Conservation (phyloP, 2,329 filamentous ascomycete genomes). For the Coniochaeta sp. region DNA sequence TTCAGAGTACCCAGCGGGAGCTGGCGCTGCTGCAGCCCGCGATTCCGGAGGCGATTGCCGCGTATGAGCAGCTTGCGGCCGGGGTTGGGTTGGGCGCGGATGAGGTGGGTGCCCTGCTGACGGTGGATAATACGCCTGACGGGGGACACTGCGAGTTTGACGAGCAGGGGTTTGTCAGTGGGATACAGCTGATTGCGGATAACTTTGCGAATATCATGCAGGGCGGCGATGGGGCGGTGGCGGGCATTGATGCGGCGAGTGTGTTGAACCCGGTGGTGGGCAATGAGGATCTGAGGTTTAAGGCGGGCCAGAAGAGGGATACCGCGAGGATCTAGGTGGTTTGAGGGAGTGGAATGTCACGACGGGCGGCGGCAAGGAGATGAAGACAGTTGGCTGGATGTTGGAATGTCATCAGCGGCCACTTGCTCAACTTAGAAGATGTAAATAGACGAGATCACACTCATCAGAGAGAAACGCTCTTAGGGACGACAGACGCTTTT, state of each 20-base stretch:
- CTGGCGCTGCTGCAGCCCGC: slow-evolving; percentile 37
- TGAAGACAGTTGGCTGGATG: background rate
- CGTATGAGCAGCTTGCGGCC: slow-evolving; percentile 41
- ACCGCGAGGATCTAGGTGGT: background rate
- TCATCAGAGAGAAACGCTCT: too few relatives aligned
- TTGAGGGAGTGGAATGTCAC: background rate
- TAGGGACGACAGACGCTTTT: too few relatives aligned
- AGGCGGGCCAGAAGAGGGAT: slow-evolving; percentile 2
- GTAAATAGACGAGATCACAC: too few relatives aligned
- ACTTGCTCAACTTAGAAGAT: too few relatives aligned
- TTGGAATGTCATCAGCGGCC: too few relatives aligned
- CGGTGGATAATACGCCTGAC: slow-evolving; percentile 46
- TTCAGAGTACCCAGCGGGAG: slow-evolving; percentile 47
- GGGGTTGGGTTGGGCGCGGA: slow-evolving; percentile 32
- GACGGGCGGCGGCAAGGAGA: too few relatives aligned
- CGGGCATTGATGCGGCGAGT: slow-evolving; percentile 39
- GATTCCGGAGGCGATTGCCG: slow-evolving; percentile 41
- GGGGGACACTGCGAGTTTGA: slow-evolving; percentile 55
- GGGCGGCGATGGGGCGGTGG: slow-evolving; percentile 40
- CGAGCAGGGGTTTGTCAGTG: slow-evolving; percentile 42
- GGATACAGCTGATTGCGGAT: slow-evolving; percentile 48
- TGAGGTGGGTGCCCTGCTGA: slow-evolving; percentile 44
- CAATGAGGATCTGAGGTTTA: slow-evolving; percentile 31
- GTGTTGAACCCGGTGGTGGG: slow-evolving; percentile 41
- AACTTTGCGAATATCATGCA: slow-evolving; percentile 46